Evolutionary conservation across 2,329 filamentous ascomycete species (phyloP), one percentile per base, ranked within the genome.

Genomic region (Alternaria triticimaculans): DNA sequence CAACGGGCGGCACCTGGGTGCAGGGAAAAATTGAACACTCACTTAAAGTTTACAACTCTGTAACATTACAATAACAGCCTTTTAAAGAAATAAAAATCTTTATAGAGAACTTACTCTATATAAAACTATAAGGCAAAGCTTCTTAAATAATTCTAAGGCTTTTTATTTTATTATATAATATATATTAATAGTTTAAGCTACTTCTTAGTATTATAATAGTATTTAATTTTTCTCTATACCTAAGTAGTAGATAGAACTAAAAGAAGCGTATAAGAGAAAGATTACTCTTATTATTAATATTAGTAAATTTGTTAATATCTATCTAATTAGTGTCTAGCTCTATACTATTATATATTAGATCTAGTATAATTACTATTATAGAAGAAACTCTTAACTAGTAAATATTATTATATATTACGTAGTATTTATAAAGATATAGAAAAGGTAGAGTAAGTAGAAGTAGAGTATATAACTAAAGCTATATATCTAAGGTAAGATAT

Each of bases 301-400:
- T 33, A 20, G 55, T 37, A 63, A 51, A 62, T 50, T 58, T 11
- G 3, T 67, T 50, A 23, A 60, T 11, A 20, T 68, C 56, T 58
- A 33, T 64, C 33, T 61, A 55, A 62, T 68, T 59, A 25, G 30
- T 70, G 58, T 66, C 61, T 20, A 54, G 58, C 44, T 62, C 65
- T 8, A 65, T 20, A 67, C 53, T 26, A 50, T 63, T 11, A 20
- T 64, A 30, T 61, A 14, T 49, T 30, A 64, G 64, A 62, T 12
- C 44, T 21, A 58, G 65, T 43, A 48, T 67, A 65, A 60, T 69
- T 18, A 11, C 57, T 69, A 41, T 58, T 23, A 28, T 66, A 49
- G 15, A 59, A 63, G 55, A 51, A 67, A 62, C 14, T 56, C n/a
- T 50, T 60, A 28, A 62, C 37, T n/a, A 28, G 54, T 64, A 18